Base-by-base conservation (phyloP, 1,139 yeast species). In the Pichia sp. region DNA sequence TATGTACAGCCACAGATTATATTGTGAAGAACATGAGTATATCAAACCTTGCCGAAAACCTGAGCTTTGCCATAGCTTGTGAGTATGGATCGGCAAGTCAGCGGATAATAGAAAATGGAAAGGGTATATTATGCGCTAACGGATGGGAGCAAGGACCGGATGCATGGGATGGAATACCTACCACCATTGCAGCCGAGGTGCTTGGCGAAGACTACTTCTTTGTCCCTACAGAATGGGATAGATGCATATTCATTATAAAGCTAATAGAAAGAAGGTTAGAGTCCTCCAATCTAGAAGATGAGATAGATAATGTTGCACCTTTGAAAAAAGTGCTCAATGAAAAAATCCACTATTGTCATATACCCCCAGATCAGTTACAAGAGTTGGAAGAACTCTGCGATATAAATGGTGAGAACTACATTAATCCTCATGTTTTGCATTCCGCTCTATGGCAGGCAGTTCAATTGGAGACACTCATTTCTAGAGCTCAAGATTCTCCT, bases 161-260 rank as follows among this genome's bases (percentile, higher is more conserved):
- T n/a, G 62, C 63, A 6, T 78, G 83, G 82, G 75, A 72, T 53
- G 73, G 69, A 0, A 69, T 79, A n/a, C 81, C 83, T 0, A 65
- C 65, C 1, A 61, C 68, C 2, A 65, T 78, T 10, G 70, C 77
- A 20, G 72, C 75, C 0, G 75, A 74, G 30, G 76, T 78, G 5
- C 70, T 79, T 6, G 74, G 76, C 0, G 69, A 74, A 20, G 82
- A 80, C 59, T 76, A 75, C 16, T 79, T 80, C 58, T 79, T 74
- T 62, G 78, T 78, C 5, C 79, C 79, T 1, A 71, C 73, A 2
- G 84, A 80, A 63, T 77, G 80, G 79, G 81, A 77, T 49, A 66
- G 84, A 51, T 77, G 80, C 48, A 60, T 74, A 20, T 78, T 78
- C 58, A 68, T 75, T 6, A 71, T 76, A 52, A 72, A 68, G 52